Evolutionary conservation across 106 monocot species (phyloP).

Genomic region (Dendrobium officinale): DNA sequence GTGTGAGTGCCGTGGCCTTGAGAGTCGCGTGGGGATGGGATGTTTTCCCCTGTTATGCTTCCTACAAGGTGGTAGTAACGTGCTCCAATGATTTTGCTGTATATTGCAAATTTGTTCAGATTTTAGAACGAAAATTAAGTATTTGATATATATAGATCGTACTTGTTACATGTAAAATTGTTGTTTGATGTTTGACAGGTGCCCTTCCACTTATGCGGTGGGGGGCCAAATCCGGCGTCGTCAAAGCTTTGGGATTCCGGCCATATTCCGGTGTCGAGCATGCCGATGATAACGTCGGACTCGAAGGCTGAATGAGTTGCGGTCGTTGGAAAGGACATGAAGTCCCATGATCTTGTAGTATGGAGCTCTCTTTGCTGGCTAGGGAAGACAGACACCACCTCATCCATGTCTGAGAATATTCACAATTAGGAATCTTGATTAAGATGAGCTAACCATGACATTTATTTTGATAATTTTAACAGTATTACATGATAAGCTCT

Average conservation of each 20-base stretch:
- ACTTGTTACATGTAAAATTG: conserved; percentile 40
- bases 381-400: conserved; percentile 29
- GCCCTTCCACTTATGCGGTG: conserved; percentile 27
- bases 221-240: conserved; percentile 25
- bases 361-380: conserved; percentile 12
- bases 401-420: not conserved
- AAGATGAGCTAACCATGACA: too few species aligned
- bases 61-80: not conserved
- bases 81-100: conserved; percentile 18
- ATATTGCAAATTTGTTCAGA: not conserved
- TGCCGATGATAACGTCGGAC: conserved; percentile 71
- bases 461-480: too few species aligned
- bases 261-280: conserved; percentile 67
- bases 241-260: conserved; percentile 24
- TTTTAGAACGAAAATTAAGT: not conserved
- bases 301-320: conserved; percentile 34
- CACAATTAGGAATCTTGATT: too few species aligned
- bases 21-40: conserved; percentile 4
- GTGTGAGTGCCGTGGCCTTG: conserved; percentile 30
- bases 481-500: not conserved
- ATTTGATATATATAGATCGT: not conserved
- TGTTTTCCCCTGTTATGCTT: too few species aligned
- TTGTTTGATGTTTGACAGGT: conserved; percentile 10
- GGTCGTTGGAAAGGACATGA: conserved; percentile 11
- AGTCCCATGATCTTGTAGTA: conserved; percentile 34